phyloP scores from a whole-genome alignment of 805 yeast species.

The Tetrapisispora pingtungensis region DNA sequence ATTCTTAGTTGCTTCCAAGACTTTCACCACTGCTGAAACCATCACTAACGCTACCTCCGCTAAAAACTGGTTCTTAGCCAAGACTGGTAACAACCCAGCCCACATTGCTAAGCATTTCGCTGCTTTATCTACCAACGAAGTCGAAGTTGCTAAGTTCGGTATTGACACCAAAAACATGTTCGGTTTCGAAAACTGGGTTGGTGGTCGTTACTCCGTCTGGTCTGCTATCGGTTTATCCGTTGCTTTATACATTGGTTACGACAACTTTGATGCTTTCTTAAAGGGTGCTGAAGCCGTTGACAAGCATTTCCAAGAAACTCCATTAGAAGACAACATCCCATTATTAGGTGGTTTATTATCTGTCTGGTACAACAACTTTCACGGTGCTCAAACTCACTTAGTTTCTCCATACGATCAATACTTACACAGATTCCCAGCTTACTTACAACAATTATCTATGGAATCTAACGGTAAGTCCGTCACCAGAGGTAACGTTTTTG shows the following conservation, averaged over 20 bases:
- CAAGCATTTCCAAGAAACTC: constrained; percentile 75
- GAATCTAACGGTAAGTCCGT: constrained; percentile 98
- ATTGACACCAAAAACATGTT: constrained; percentile 97
- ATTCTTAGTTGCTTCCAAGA: constrained; percentile 89
- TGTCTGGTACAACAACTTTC: constrained; percentile 98
- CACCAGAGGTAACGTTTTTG: constrained; percentile 81
- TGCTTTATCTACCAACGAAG: constrained; percentile 89
- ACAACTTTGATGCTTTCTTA: constrained; percentile 82
- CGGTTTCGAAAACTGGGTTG: constrained; percentile 98
- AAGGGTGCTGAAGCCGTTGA: constrained; percentile 98
- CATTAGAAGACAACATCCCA: constrained; percentile 87
- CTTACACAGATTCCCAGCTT: constrained; percentile 98
- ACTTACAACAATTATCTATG: constrained; percentile 96
- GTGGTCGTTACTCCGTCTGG: constrained; percentile 99
- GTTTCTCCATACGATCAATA: constrained; percentile 99
- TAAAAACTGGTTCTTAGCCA: constrained; percentile 81
- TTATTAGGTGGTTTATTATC: constrained; percentile 85
- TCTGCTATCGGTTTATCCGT: constrained; percentile 95
- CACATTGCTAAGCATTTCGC: constrained; percentile 95
- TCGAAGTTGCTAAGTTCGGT: constrained; percentile 88
- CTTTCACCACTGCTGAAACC: constrained; percentile 98
- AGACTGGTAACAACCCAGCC: constrained; percentile 45
- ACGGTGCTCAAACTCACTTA: constrained; percentile 94
- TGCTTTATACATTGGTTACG: constrained; percentile 90
- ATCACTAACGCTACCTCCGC: constrained; percentile 93